phyloP scores from a whole-genome alignment of 805 yeast species.

The Pichia cabralensis region DNA sequence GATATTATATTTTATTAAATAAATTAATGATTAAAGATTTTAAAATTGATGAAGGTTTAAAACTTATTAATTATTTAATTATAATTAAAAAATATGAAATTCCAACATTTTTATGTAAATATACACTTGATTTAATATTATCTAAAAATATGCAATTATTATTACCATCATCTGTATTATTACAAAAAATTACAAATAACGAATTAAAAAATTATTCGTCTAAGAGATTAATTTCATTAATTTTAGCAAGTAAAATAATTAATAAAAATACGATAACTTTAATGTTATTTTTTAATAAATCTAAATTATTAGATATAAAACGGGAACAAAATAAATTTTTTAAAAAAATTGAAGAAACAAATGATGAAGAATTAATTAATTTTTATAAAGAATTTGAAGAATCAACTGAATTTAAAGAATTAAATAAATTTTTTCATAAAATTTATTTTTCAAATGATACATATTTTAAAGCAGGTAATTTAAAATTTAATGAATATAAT shows the following conservation, averaged over 20 bases:
- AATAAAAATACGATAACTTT: not conserved
- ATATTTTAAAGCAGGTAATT: slow-evolving; percentile 7
- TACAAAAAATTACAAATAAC: slow-evolving; percentile 4
- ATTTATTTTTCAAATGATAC: not conserved
- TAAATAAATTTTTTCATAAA: not conserved
- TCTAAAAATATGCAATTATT: slow-evolving; percentile 3
- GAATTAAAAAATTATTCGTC: not conserved
- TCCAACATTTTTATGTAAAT: slow-evolving; percentile 1
- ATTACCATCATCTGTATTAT: slow-evolving; percentile 5
- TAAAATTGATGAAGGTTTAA: slow-evolving; percentile 7
- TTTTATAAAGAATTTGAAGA: not conserved
- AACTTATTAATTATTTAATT: slow-evolving; percentile 1
- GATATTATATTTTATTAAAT: slow-evolving; percentile 1
- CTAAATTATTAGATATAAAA: not conserved
- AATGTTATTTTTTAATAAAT: not conserved
- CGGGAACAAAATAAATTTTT: no score
- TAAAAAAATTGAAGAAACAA: no score
- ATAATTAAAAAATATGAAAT: not conserved
- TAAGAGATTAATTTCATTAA: not conserved
- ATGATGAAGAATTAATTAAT: not conserved
- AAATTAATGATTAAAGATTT: slow-evolving; percentile 6
- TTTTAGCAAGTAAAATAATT: not conserved
- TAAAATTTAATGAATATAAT: not conserved
- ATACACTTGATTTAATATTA: slow-evolving; percentile 2
- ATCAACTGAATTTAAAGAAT: not conserved